Evolutionary conservation across 2,329 filamentous ascomycete species (phyloP).

Genomic region (Leptographium lundbergii): DNA sequence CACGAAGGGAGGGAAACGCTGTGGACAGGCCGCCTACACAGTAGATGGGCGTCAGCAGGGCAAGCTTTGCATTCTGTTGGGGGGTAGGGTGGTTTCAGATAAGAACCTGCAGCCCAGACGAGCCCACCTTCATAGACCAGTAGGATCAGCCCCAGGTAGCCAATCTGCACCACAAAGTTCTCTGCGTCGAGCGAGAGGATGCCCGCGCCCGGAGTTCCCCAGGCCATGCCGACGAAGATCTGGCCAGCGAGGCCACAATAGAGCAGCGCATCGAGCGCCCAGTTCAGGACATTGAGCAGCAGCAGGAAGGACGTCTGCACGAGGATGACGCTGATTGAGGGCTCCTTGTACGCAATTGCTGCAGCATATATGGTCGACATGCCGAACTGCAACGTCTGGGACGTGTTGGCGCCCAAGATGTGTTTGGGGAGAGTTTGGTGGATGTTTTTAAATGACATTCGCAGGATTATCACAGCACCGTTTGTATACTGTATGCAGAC

Average conservation of each 20-base stretch:
- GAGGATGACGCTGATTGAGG: slow-evolving; percentile 45
- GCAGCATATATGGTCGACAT: background rate
- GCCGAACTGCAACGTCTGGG: background rate
- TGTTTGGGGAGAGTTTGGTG: background rate
- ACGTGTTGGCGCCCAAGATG: background rate
- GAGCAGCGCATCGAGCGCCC: slow-evolving; percentile 42
- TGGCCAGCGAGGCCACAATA: slow-evolving; percentile 65
- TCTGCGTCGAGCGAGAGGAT: slow-evolving; percentile 43
- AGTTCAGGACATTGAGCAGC: slow-evolving; percentile 45
- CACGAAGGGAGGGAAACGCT: slow-evolving; percentile 37
- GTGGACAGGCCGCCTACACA: slow-evolving; percentile 47
- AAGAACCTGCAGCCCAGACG: background rate
- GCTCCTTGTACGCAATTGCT: slow-evolving; percentile 42
- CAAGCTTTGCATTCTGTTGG: background rate
- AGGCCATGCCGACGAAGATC: slow-evolving; percentile 56
- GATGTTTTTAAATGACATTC: too few relatives aligned
- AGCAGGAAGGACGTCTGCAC: slow-evolving; percentile 49
- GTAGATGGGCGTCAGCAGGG: background rate
- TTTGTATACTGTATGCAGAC: background rate
- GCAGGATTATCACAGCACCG: background rate
- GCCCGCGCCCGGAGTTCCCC: slow-evolving; percentile 52
- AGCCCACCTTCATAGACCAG: slow-evolving; percentile 54
- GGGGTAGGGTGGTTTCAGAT: too few relatives aligned
- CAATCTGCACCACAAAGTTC: slow-evolving; percentile 47
- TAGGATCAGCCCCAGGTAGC: slow-evolving; percentile 61